A percentile compares a stretch with the other conserved stretches of the same genome.
Evolutionary conservation across 768 basidiomycete genomes (phyloP).

Genomic region (Auricularia sp.): DNA sequence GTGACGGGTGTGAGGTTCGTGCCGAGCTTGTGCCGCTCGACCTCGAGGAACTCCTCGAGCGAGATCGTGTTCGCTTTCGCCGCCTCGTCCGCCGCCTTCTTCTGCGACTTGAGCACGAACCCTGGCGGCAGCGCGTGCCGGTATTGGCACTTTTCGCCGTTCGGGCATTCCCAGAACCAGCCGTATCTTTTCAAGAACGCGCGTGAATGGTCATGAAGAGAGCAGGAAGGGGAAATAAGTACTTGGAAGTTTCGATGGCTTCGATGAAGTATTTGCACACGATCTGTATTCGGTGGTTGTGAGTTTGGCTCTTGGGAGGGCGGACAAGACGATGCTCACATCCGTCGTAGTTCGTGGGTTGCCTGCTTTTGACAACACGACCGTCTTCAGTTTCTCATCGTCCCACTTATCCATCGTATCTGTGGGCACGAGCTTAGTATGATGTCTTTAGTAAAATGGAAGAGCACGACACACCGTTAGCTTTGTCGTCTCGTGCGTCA

Average conservation of each 20-base stretch:
- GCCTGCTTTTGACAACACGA: slow-evolving; percentile 78
- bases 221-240: slow-evolving; percentile 13
- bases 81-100: slow-evolving; percentile 83
- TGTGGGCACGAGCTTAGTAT: slow-evolving; percentile 20
- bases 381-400: slow-evolving; percentile 83
- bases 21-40: slow-evolving; percentile 95
- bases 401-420: slow-evolving; percentile 99
- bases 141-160: slow-evolving; percentile 83
- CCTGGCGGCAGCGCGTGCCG: slow-evolving; percentile 93
- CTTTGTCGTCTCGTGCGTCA: slow-evolving; percentile 76
- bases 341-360: slow-evolving; percentile 91
- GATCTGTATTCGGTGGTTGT: slow-evolving; percentile 42
- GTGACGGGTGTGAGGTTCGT: slow-evolving; percentile 88
- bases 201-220: background rate
- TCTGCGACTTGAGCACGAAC: slow-evolving; percentile 90
- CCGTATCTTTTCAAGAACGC: slow-evolving; percentile 46
- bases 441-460: background rate
- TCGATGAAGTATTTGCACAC: slow-evolving; percentile 97
- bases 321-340: slow-evolving; percentile 31
- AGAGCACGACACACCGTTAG: slow-evolving; percentile 40
- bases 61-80: slow-evolving; percentile 84
- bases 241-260: slow-evolving; percentile 88
- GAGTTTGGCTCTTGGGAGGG: background rate
- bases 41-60: slow-evolving; percentile 94
- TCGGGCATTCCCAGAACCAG: slow-evolving; percentile 96